Evolutionary conservation across 768 basidiomycete species (phyloP).

Genomic region (Pulveroboletus sp.): DNA sequence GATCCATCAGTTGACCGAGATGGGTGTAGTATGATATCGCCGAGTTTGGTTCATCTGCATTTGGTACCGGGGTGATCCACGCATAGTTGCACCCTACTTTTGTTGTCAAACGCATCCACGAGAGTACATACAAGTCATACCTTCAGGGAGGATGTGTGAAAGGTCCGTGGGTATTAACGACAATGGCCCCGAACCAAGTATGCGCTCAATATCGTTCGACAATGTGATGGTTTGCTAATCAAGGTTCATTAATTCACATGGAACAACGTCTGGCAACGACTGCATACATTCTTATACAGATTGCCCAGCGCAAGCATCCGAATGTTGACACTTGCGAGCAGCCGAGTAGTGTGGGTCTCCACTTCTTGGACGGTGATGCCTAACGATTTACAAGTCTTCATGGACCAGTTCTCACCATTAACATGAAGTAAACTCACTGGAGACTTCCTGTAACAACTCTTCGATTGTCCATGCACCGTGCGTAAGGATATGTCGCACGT

Average conservation of each 20-base stretch:
- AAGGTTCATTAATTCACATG: not conserved
- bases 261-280: not conserved
- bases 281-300: conserved; percentile 70
- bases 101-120: conserved; percentile 9
- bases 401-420: not conserved
- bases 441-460: conserved; percentile 72
- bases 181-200: conserved; percentile 53
- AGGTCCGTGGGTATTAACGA: conserved; percentile 34
- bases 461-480: conserved; percentile 71
- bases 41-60: conserved; percentile 84
- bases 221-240: conserved; percentile 72
- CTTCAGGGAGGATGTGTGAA: conserved; percentile 62
- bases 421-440: conserved; percentile 44
- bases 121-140: conserved; percentile 35
- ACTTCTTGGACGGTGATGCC: conserved; percentile 72
- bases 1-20: conserved; percentile 64
- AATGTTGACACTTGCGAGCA: conserved; percentile 64
- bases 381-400: conserved; percentile 25
- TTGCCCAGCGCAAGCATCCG: conserved; percentile 81
- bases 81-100: conserved; percentile 64
- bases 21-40: conserved; percentile 82
- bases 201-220: conserved; percentile 64
- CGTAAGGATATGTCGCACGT: conserved; percentile 62
- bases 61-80: conserved; percentile 64
- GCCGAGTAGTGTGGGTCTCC: conserved; percentile 48